phyloP scores from a whole-genome alignment of 768 basidiomycete species.

The Auriscalpium orientale region DNA sequence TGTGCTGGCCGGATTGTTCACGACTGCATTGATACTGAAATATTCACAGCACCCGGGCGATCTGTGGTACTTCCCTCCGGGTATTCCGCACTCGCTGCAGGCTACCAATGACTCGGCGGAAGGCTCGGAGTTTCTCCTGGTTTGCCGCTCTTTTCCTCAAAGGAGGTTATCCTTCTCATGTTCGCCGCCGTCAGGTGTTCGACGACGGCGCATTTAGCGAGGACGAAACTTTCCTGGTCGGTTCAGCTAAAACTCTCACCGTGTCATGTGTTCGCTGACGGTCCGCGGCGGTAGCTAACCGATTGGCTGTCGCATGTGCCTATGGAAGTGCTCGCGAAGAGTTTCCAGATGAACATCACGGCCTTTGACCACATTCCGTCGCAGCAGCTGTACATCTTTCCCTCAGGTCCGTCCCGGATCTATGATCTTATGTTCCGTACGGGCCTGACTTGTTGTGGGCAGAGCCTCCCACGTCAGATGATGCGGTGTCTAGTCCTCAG shows the following conservation, averaged over 20 bases:
- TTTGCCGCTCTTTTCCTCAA: conserved; percentile 7
- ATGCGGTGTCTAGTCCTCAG: conserved; percentile 32
- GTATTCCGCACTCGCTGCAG: conserved; percentile 31
- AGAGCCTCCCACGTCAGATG: conserved; percentile 25
- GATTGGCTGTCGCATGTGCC: conserved; percentile 27
- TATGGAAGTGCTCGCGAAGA: conserved; percentile 32
- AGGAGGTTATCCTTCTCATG: background rate
- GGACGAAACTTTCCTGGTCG: conserved; percentile 27
- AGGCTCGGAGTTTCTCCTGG: conserved; percentile 28
- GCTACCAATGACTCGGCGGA: conserved; percentile 21
- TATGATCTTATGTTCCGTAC: background rate
- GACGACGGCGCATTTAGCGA: conserved; percentile 29
- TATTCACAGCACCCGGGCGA: conserved; percentile 8
- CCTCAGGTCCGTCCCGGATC: conserved; percentile 12
- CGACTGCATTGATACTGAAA: background rate
- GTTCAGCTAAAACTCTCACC: background rate
- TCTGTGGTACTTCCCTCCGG: conserved; percentile 27
- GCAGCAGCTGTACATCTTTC: conserved; percentile 25
- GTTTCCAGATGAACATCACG: conserved; percentile 22
- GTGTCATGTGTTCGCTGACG: background rate
- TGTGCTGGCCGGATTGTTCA: background rate
- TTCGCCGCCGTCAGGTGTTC: conserved; percentile 21
- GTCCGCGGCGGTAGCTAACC: conserved; percentile 19
- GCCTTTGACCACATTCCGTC: conserved; percentile 25
- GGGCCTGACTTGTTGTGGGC: background rate